Conservation (phyloP, 2,329 filamentous ascomycete genomes). For the Podosphaera xanthii region DNA sequence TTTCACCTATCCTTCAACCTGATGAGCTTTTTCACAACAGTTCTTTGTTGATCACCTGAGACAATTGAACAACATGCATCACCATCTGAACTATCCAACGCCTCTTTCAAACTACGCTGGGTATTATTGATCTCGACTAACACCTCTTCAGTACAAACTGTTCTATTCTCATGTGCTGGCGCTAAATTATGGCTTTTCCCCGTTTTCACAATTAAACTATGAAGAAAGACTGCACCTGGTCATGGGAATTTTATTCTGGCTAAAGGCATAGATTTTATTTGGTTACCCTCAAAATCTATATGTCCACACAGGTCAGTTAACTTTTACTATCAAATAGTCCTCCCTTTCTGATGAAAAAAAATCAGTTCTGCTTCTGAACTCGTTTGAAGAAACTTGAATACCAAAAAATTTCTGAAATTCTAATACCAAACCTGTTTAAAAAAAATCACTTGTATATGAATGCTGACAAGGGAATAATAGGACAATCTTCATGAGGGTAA, state of each 20-base stretch:
- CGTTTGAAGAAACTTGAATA: conserved; percentile 40
- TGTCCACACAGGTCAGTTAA: background rate
- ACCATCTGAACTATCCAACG: conserved; percentile 39
- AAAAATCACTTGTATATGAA: conserved; percentile 3
- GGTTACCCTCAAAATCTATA: no score
- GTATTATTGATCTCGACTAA: no score
- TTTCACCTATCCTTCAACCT: conserved; percentile 5
- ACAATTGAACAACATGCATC: conserved; percentile 39
- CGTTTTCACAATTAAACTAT: no score
- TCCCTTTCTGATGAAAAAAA: conserved; percentile 38
- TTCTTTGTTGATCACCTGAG: conserved; percentile 18
- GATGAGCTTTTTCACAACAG: conserved; percentile 15
- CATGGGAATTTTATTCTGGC: no score
- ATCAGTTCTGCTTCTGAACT: conserved; percentile 60
- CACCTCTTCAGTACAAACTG: background rate
- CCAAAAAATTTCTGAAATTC: conserved; percentile 25
- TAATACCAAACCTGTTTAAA: conserved; percentile 25
- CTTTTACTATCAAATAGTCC: background rate
- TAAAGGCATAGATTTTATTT: no score
- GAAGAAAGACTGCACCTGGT: no score
- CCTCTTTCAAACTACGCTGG: background rate
- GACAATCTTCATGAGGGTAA: conserved; percentile 3
- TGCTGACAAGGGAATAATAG: background rate
- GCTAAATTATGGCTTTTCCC: no score
- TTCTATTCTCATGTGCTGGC: no score